These are phyloP conservation scores for Lichtheimia corymbifera DNA, from an alignment of 371 early-diverging fungal species.

Conservation along the genomic window DNA sequence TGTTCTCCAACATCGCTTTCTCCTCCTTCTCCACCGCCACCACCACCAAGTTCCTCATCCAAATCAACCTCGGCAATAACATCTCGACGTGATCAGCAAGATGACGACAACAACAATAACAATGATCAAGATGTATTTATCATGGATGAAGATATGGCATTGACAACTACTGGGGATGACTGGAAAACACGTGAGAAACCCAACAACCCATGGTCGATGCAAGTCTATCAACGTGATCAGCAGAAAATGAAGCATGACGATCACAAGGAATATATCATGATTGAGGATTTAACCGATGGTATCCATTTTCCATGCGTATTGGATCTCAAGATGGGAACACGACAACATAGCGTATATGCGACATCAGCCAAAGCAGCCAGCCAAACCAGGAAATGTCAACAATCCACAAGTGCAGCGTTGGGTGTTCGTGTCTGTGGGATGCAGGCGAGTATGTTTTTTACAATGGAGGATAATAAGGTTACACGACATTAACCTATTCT, in stretches of 20 bases:
- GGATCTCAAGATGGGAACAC: conserved; percentile 97
- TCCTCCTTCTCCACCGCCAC: background rate
- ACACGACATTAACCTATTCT: background rate
- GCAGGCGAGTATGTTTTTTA: conserved; percentile 68
- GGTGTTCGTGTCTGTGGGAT: conserved; percentile 96
- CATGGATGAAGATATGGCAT: conserved; percentile 12
- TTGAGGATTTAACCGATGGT: conserved; percentile 85
- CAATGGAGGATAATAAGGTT: background rate
- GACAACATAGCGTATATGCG: conserved; percentile 93
- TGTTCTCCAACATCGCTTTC: background rate
- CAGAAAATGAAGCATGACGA: conserved; percentile 25
- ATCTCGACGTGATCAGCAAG: conserved; percentile 5
- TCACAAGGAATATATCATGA: conserved; percentile 60
- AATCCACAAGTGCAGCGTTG: conserved; percentile 84
- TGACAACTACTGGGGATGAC: background rate
- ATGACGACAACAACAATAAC: conserved; percentile 11
- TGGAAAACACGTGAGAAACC: conserved; percentile 11
- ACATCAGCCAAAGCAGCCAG: conserved; percentile 78
- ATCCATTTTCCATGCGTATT: conserved; percentile 88
- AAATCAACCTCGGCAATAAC: background rate
- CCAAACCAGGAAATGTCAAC: conserved; percentile 88
- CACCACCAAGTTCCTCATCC: background rate
- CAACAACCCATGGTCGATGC: conserved; percentile 40
- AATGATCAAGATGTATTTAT: conserved; percentile 6
- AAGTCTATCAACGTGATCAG: conserved; percentile 38